Conservation (phyloP, 352 stramenopile genomes). For the Pythium myriotylum region DNA sequence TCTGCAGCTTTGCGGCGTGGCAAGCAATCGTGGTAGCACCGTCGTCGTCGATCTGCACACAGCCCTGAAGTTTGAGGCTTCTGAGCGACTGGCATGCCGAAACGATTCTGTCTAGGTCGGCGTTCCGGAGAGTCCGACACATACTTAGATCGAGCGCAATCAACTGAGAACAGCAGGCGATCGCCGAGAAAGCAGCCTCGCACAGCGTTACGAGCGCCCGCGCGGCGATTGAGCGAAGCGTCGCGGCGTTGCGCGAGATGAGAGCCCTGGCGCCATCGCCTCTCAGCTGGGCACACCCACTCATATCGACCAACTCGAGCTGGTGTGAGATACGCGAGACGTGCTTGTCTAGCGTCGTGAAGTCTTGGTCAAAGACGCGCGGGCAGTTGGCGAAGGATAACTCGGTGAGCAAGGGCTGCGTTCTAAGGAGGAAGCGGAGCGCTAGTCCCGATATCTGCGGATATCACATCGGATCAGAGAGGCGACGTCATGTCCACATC, state of each 20-base stretch:
- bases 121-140: slow-evolving; percentile 68
- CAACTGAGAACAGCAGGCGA: slow-evolving; percentile 56
- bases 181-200: slow-evolving; percentile 56
- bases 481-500: too few species aligned
- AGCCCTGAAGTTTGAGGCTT: slow-evolving; percentile 61
- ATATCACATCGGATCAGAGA: too few species aligned
- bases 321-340: neutral
- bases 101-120: slow-evolving; percentile 50
- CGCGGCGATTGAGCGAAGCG: slow-evolving; percentile 59
- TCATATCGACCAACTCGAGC: slow-evolving; percentile 42
- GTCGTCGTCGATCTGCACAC: slow-evolving; percentile 67
- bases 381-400: slow-evolving; percentile 73
- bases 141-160: slow-evolving; percentile 73
- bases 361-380: slow-evolving; percentile 54
- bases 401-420: slow-evolving; percentile 42
- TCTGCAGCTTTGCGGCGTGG: slow-evolving; percentile 40
- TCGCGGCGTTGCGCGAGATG: slow-evolving; percentile 49
- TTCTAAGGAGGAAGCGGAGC: slow-evolving; percentile 56
- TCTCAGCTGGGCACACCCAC: slow-evolving; percentile 49
- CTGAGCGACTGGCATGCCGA: slow-evolving; percentile 42
- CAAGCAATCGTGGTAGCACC: slow-evolving; percentile 45
- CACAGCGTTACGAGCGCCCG: slow-evolving; percentile 59
- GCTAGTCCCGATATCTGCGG: slow-evolving; percentile 59
- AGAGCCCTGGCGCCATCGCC: slow-evolving; percentile 51
- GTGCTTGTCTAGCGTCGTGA: slow-evolving; percentile 20